Base-by-base conservation (phyloP, 345 rosid genomes). In the Xanthoceras sorbifolium region DNA sequence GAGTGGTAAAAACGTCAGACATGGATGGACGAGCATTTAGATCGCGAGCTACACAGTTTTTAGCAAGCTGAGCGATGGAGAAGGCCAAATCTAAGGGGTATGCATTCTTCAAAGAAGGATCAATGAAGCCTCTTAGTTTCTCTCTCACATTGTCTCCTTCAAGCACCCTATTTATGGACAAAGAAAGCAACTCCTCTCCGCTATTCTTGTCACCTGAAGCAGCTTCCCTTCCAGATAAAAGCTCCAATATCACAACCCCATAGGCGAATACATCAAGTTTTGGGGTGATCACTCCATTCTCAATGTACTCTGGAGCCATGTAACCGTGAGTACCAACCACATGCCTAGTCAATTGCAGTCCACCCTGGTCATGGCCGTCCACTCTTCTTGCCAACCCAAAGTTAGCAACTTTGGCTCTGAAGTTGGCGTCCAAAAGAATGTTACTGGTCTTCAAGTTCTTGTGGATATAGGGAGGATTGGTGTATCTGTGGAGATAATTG, bases 311-410 rank as follows among this genome's bases (percentile, higher is more conserved):
- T 0, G 98, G 99, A 28, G 98, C 90, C 92, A 95, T 82, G 69
- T 93, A 95, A 18, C 98, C 97, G 55, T 93, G 92, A 36, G 91
- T 90, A 55, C 97, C 98, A 10, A 92, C 86, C 34, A 95, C 98
- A 31, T 93, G 98, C 48, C 92, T 86, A 0, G 98, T 95, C 69
- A 92, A 61, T 74, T 90, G 94, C 82, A 89, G 67, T 20, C 81
- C 88, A 6, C 92, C 87, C 11, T 82, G 82, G 22, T 80, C 87
- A 50, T 78, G 78, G 40, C 82, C 79, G 1, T 85, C 90, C 29
- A 86, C 75, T 40, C 75, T 76, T 83, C 98, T 92, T 4, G 98
- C 98, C 40, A 89, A 72, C 0, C 98, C 94, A 52, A 95, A 95
- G 78, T 95, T 93, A 1, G 91, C 76, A 42, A 95, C 64, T 85